A percentile compares a stretch with the other conserved stretches of the same genome.
phyloP scores from a whole-genome alignment of 176 grass and related monocot genomes.

The Bromus sterilis region DNA sequence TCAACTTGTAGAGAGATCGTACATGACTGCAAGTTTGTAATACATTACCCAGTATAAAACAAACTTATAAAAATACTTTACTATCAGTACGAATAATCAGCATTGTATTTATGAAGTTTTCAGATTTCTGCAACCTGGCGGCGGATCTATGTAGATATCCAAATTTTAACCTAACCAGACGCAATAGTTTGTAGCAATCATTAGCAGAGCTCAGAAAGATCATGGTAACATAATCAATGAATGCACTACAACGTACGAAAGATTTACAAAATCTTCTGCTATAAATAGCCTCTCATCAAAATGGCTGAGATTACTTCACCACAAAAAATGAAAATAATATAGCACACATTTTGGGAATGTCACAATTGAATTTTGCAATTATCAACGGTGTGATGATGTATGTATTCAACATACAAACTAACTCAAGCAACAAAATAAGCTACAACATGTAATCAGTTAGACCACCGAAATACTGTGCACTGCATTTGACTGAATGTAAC shows the following conservation, averaged over 20 bases:
- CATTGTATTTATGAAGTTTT: neutral
- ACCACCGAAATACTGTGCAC: neutral
- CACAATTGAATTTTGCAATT: slow-evolving; percentile 1
- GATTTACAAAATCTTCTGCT: slow-evolving; percentile 20
- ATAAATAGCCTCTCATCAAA: slow-evolving; percentile 4
- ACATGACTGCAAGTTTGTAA: neutral
- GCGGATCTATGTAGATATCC: neutral
- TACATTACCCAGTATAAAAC: neutral
- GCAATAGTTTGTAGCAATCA: neutral
- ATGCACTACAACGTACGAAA: neutral
- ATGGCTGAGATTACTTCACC: neutral
- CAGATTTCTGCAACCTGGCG: neutral
- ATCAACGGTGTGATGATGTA: slow-evolving; percentile 3
- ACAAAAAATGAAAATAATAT: slow-evolving; percentile 25
- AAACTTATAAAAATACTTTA: neutral
- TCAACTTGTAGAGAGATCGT: neutral
- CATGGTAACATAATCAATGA: neutral
- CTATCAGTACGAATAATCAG: neutral
- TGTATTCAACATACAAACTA: slow-evolving; percentile 15
- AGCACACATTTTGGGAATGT: neutral
- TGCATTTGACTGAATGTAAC: slow-evolving; percentile 22
- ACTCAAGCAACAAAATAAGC: slow-evolving; percentile 13
- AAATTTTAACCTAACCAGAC: neutral
- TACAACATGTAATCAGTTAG: slow-evolving; percentile 20
- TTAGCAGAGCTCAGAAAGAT: neutral